phyloP scores from a whole-genome alignment of 495 filamentous ascomycete species.

The Penicillium maclennaniae region DNA sequence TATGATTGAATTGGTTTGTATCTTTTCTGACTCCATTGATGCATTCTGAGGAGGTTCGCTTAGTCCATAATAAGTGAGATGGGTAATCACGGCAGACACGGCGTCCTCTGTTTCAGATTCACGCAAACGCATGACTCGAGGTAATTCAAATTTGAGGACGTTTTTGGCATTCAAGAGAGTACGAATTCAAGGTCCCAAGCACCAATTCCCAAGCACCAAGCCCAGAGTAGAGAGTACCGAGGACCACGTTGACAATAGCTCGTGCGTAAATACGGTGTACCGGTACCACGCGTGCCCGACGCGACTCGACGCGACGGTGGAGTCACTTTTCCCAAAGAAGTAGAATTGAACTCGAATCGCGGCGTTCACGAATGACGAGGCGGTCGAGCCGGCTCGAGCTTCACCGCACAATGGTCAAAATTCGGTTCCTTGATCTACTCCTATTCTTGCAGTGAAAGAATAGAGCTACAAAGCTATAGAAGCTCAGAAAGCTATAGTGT shows the following conservation, averaged over 20 bases:
- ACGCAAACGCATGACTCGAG: neutral
- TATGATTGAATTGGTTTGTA: neutral
- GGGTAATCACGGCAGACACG: neutral
- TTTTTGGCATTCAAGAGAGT: no score
- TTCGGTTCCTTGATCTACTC: neutral
- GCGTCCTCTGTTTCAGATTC: neutral
- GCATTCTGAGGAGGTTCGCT: neutral
- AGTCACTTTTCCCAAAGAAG: constrained; percentile 8
- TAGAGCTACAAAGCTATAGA: neutral
- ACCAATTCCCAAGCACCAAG: neutral
- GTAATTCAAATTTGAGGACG: neutral
- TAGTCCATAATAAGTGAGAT: neutral
- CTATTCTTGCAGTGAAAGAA: neutral
- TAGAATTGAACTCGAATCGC: constrained; percentile 10
- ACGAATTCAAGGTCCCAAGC: no score
- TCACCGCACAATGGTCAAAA: constrained; percentile 19
- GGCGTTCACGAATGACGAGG: neutral
- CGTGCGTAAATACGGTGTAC: neutral
- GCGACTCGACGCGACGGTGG: constrained; percentile 16
- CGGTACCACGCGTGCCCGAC: constrained; percentile 1
- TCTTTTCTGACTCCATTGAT: neutral
- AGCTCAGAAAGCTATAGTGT: neutral
- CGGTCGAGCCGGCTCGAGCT: neutral
- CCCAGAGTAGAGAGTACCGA: neutral
- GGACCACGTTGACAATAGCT: neutral